Evolutionary conservation across 2,329 filamentous ascomycete genomes (phyloP).

Genomic region (Saccharata proteae): DNA sequence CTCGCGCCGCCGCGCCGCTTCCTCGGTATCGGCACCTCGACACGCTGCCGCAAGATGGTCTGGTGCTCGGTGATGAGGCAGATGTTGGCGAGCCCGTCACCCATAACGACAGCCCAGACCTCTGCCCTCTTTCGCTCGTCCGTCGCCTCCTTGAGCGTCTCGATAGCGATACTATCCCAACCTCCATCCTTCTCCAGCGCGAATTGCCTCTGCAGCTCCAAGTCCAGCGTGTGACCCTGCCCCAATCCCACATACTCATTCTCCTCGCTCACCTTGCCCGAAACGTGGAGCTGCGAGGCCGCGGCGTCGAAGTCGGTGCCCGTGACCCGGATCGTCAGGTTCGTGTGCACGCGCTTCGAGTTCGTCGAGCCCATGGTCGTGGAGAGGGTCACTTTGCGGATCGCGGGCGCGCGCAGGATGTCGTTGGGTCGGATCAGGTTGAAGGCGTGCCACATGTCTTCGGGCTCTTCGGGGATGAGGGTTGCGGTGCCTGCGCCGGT

Average conservation of each 20-base stretch:
- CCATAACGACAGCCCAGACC: slow-evolving; percentile 84
- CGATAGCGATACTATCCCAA: slow-evolving; percentile 82
- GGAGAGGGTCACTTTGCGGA: slow-evolving; percentile 53
- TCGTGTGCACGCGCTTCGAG: slow-evolving; percentile 52
- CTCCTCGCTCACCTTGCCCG: slow-evolving; percentile 52
- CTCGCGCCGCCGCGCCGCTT: slow-evolving; percentile 50
- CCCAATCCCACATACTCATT: slow-evolving; percentile 57
- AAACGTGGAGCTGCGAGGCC: slow-evolving; percentile 55
- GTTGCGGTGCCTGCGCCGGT: slow-evolving; percentile 55
- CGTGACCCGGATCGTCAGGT: slow-evolving; percentile 53
- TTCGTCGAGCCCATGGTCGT: slow-evolving; percentile 48
- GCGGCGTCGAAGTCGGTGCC: slow-evolving; percentile 58
- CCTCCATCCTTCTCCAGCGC: slow-evolving; percentile 71
- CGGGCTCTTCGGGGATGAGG: slow-evolving; percentile 58
- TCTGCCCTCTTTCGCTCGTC: slow-evolving; percentile 69
- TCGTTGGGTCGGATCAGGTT: slow-evolving; percentile 58
- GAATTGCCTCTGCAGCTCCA: slow-evolving; percentile 80
- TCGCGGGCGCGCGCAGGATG: slow-evolving; percentile 51
- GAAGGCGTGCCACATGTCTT: slow-evolving; percentile 72
- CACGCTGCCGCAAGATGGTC: slow-evolving; percentile 58
- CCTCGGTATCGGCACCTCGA: slow-evolving; percentile 56
- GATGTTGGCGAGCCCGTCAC: slow-evolving; percentile 74
- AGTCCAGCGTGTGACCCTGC: slow-evolving; percentile 60
- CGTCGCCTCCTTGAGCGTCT: slow-evolving; percentile 66
- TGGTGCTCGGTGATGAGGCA: slow-evolving; percentile 72